Percentiles rank a stretch among this genome's conserved stretches.
Evolutionary conservation across 208 protist species (phyloP).

Genomic region (Leishmania arabica): DNA sequence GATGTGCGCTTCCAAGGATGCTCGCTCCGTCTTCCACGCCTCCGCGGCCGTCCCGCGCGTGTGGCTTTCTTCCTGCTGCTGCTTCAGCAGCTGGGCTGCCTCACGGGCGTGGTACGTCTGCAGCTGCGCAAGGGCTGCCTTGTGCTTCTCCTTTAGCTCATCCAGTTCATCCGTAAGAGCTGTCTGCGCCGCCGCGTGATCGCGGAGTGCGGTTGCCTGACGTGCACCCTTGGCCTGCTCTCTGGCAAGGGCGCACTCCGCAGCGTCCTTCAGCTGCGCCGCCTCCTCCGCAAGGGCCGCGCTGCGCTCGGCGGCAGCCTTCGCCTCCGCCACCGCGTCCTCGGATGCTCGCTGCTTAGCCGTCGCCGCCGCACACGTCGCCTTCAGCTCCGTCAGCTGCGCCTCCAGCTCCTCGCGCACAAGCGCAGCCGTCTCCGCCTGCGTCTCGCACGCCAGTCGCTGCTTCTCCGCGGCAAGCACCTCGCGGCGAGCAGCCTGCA

Average conservation of each 20-base stretch:
- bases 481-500: constrained; percentile 26
- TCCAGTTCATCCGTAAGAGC: constrained; percentile 12
- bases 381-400: constrained; percentile 16
- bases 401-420: constrained; percentile 31
- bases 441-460: constrained; percentile 28
- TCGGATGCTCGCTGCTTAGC: constrained; percentile 7
- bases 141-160: constrained; percentile 20
- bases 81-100: constrained; percentile 14
- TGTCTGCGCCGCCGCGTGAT: not conserved
- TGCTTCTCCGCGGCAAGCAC: constrained; percentile 33
- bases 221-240: constrained; percentile 28
- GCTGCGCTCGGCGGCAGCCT: constrained; percentile 16
- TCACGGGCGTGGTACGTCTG: constrained; percentile 16
- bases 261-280: constrained; percentile 20
- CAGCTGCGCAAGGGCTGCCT: constrained; percentile 11
- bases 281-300: constrained; percentile 18
- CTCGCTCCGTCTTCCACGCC: constrained; percentile 25
- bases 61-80: constrained; percentile 14
- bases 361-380: constrained; percentile 6
- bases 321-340: constrained; percentile 14
- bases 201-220: constrained; percentile 21
- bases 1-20: constrained; percentile 1
- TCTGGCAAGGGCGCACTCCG: constrained; percentile 24
- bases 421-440: constrained; percentile 18
- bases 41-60: constrained; percentile 12